Percentiles rank a stretch among this genome's conserved stretches.
Conservation (phyloP, 495 filamentous ascomycete species). For the Penicillium subrubescens region DNA sequence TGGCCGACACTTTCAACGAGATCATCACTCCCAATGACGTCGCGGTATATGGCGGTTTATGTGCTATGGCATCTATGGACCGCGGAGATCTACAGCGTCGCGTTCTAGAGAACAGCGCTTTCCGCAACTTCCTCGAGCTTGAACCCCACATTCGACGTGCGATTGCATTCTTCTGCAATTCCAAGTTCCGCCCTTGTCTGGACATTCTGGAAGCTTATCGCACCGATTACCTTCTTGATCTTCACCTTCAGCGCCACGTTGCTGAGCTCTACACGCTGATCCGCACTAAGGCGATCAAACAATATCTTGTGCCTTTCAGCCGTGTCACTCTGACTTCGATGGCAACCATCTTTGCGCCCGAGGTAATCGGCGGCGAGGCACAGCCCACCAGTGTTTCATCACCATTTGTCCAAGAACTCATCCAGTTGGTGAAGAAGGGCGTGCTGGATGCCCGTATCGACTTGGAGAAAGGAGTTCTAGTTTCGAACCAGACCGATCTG, state of each 20-base stretch:
- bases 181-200: conserved; percentile 83
- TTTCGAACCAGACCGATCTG: conserved; percentile 64
- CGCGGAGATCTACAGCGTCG: conserved; percentile 69
- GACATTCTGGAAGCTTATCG: conserved; percentile 78
- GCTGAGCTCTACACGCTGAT: conserved; percentile 68
- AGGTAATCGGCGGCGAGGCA: conserved; percentile 35
- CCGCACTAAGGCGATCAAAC: conserved; percentile 86
- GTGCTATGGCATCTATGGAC: conserved; percentile 88
- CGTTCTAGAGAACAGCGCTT: conserved; percentile 77
- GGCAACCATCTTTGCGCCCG: conserved; percentile 62
- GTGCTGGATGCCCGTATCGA: conserved; percentile 82
- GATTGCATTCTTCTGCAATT: conserved; percentile 81
- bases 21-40: conserved; percentile 84
- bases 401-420: conserved; percentile 74
- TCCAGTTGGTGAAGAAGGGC: conserved; percentile 70
- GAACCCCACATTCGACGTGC: conserved; percentile 94
- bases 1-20: conserved; percentile 65
- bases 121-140: conserved; percentile 86
- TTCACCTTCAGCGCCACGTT: conserved; percentile 80
- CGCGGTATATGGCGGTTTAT: conserved; percentile 87
- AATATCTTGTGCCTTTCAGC: conserved; percentile 84
- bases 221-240: conserved; percentile 84
- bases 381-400: conserved; percentile 48
- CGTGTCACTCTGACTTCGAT: conserved; percentile 71
- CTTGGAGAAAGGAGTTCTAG: conserved; percentile 75